These are phyloP conservation scores for Termitomyces sp. DNA, from an alignment of 768 basidiomycete species.

Conservation along the genomic window DNA sequence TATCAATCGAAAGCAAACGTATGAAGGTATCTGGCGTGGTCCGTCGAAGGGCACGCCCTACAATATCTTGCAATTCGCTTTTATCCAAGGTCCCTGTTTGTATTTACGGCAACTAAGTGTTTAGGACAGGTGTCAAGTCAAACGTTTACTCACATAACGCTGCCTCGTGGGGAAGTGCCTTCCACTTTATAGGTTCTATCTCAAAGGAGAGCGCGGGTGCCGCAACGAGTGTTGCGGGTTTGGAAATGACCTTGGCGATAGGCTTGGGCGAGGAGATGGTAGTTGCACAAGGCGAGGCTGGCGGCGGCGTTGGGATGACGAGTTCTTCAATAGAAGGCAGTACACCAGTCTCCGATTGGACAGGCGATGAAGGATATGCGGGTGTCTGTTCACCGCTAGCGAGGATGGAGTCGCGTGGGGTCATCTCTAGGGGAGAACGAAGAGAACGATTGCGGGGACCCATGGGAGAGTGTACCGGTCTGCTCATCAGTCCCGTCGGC, in stretches of 20 bases:
- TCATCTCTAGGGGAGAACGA: conserved; percentile 2
- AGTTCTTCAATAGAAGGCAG: conserved; percentile 9
- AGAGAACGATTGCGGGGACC: conserved; percentile 16
- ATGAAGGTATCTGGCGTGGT: conserved; percentile 68
- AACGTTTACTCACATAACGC: conserved; percentile 44
- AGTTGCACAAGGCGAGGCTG: background rate
- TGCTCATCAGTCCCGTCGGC: conserved; percentile 6
- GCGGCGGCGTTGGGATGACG: conserved; percentile 2
- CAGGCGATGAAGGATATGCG: conserved; percentile 12
- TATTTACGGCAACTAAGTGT: background rate
- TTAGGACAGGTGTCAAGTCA: background rate
- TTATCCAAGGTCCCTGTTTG: conserved; percentile 52
- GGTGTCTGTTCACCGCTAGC: conserved; percentile 10
- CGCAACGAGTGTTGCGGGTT: conserved; percentile 33
- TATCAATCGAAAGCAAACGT: conserved; percentile 59
- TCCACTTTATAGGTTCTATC: conserved; percentile 52
- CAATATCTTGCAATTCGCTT: conserved; percentile 60
- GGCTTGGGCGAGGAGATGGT: conserved; percentile 1
- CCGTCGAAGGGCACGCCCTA: conserved; percentile 63
- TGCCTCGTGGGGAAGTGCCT: conserved; percentile 63
- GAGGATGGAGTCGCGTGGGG: conserved; percentile 14
- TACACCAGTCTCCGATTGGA: background rate
- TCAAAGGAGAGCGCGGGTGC: conserved; percentile 56
- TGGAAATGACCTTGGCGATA: conserved; percentile 9
- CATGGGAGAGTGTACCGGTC: conserved; percentile 15